Percentiles rank a stretch among this genome's conserved stretches.
phyloP scores from a whole-genome alignment of 2,329 filamentous ascomycete species.

The Fusarium sp. region DNA sequence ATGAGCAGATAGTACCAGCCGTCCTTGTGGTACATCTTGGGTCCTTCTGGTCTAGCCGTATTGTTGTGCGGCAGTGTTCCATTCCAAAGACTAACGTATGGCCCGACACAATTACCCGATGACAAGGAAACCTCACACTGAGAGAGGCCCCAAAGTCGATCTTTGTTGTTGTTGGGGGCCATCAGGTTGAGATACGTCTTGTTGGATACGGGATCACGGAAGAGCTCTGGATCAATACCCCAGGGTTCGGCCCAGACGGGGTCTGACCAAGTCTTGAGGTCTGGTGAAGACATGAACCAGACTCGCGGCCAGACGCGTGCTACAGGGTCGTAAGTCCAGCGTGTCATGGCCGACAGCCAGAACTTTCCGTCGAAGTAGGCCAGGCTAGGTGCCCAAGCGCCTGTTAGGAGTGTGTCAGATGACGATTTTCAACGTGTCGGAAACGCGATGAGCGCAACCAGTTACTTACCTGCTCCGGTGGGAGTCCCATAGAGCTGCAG shows the following conservation, averaged over 20 bases:
- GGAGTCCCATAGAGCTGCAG: background rate
- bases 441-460: background rate
- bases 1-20: background rate
- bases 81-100: background rate
- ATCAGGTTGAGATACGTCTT: background rate
- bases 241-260: background rate
- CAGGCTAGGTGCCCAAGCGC: background rate
- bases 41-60: background rate
- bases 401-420: background rate
- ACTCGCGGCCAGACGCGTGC: background rate
- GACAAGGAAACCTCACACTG: background rate
- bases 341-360: background rate
- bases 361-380: background rate
- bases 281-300: background rate
- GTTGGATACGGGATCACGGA: background rate
- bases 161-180: background rate
- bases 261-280: background rate
- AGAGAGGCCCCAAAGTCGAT: background rate
- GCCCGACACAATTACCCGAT: background rate
- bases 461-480: background rate
- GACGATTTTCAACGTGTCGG: background rate
- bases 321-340: background rate
- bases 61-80: background rate
- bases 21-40: constrained; percentile 1
- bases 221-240: background rate